These are phyloP conservation scores for Solanum etuberosum DNA, from an alignment of 257 asterid species.

Conservation along the genomic window DNA sequence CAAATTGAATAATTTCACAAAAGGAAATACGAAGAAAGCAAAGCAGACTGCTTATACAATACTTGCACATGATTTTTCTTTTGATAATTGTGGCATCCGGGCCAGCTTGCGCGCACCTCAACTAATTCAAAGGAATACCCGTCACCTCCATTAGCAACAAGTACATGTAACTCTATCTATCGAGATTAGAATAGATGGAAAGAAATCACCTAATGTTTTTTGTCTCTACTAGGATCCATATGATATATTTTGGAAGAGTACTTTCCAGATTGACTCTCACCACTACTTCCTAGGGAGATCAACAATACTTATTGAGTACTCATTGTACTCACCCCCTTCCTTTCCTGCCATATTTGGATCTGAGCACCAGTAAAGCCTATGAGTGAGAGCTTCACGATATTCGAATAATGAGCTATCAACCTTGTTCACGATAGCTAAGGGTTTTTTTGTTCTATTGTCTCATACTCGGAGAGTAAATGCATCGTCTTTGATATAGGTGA, in stretches of 20 bases:
- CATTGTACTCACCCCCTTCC: not conserved
- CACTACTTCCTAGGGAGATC: not conserved
- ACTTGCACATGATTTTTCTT: not conserved
- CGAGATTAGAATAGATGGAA: not conserved
- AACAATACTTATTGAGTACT: not conserved
- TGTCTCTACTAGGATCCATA: not conserved
- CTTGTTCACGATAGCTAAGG: not conserved
- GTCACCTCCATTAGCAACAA: not conserved
- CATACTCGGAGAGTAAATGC: not conserved
- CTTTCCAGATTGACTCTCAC: not conserved
- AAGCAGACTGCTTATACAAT: not conserved
- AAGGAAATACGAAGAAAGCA: not conserved
- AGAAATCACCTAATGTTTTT: not conserved
- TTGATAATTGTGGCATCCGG: not conserved
- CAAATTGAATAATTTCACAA: not conserved
- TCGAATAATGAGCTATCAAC: not conserved
- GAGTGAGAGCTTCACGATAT: not conserved
- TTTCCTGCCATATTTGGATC: not conserved
- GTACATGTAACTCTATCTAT: not conserved
- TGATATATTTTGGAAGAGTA: not conserved
- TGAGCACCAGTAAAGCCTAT: not conserved
- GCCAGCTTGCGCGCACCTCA: not conserved
- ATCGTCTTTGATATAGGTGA: not conserved
- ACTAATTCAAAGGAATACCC: not conserved
- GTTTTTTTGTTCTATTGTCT: not conserved